These are phyloP conservation scores for Phytophthora hibernalis DNA, from an alignment of 352 stramenopile genomes.

Conservation along the genomic window DNA sequence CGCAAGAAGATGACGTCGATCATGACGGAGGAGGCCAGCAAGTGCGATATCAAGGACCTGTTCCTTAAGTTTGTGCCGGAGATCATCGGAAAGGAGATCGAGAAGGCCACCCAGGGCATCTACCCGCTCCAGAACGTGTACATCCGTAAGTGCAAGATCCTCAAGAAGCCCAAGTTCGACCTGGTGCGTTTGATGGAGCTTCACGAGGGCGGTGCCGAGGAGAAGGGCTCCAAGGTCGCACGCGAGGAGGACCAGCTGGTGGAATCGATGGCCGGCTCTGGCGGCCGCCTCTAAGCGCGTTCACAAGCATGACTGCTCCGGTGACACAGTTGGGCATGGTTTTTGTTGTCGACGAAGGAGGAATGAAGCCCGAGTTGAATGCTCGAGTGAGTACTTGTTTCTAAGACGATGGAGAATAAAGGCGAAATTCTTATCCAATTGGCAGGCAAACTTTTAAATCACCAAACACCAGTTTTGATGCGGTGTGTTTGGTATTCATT, in stretches of 20 bases:
- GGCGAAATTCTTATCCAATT: conserved; percentile 81
- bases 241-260: conserved; percentile 89
- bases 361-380: conserved; percentile 14
- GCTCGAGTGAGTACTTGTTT: conserved; percentile 47
- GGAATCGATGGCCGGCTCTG: conserved; percentile 86
- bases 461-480: conserved; percentile 15
- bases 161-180: conserved; percentile 99
- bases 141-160: conserved; percentile 99
- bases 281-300: conserved; percentile 88
- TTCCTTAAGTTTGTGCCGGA: conserved; percentile 99
- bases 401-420: conserved; percentile 87
- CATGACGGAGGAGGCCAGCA: conserved; percentile 98
- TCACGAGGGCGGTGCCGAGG: conserved; percentile 95
- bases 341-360: conserved; percentile 49
- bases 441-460: conserved; percentile 8
- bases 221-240: conserved; percentile 92
- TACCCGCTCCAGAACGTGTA: conserved; percentile 99
- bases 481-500: neutral
- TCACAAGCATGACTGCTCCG: conserved; percentile 32
- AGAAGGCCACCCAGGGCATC: conserved; percentile 97
- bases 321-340: conserved; percentile 43
- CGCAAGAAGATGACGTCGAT: conserved; percentile 99
- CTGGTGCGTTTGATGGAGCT: conserved; percentile 99
- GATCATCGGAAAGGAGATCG: conserved; percentile 98
- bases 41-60: conserved; percentile 99